Percentiles rank a stretch among this genome's conserved stretches.
Conservation (phyloP, 805 yeast genomes). For the Saccharomyces kudriavzevii region DNA sequence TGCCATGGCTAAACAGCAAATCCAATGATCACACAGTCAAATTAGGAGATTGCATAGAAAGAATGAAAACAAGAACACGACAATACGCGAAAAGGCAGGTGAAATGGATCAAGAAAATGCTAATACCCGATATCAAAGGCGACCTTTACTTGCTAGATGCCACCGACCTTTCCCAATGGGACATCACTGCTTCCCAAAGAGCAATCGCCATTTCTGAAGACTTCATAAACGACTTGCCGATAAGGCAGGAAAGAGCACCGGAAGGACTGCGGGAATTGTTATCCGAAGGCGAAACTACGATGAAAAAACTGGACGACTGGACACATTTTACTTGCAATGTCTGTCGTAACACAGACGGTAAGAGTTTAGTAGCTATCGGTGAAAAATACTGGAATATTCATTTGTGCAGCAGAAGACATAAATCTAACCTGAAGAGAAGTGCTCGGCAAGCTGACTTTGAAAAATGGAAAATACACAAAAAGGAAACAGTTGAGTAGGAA, state of each 20-base stretch:
- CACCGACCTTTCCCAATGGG: conserved; percentile 60
- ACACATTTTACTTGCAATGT: conserved; percentile 57
- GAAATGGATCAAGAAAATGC: conserved; percentile 76
- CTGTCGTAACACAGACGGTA: conserved; percentile 51
- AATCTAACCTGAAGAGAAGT: conserved; percentile 39
- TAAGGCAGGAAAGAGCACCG: conserved; percentile 32
- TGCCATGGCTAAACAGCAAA: conserved; percentile 50
- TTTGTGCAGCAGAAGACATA: conserved; percentile 59
- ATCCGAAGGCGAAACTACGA: conserved; percentile 6
- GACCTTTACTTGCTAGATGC: conserved; percentile 67
- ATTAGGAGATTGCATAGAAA: conserved; percentile 45
- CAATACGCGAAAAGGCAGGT: conserved; percentile 83
- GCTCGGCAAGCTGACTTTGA: conserved; percentile 48
- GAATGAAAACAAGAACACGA: conserved; percentile 78
- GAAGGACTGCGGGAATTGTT: conserved; percentile 28
- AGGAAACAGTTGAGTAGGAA: not conserved
- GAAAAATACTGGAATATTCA: conserved; percentile 65
- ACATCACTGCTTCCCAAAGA: conserved; percentile 41
- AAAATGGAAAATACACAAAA: conserved; percentile 29
- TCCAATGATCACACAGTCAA: conserved; percentile 8
- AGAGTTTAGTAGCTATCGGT: conserved; percentile 62
- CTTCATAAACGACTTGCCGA: conserved; percentile 29
- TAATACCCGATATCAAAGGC: conserved; percentile 57
- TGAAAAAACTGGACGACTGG: conserved; percentile 38
- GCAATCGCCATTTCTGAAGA: conserved; percentile 44